Base-by-base conservation (phyloP, 2,329 filamentous ascomycete genomes). In the Aspergillus ustus region DNA sequence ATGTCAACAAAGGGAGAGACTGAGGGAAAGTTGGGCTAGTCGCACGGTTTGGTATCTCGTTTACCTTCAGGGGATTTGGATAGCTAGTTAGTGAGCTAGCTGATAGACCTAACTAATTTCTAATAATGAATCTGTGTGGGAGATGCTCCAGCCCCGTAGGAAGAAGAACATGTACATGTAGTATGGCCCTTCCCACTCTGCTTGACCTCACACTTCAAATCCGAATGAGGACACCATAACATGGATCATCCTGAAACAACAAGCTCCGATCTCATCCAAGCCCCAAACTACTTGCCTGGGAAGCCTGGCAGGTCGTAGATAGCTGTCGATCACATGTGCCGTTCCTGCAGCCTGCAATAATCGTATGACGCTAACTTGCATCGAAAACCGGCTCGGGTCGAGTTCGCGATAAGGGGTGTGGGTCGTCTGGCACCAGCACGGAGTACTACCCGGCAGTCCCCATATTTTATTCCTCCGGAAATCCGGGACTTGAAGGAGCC, bases 301-400 rank as follows among this genome's bases (percentile, higher is more conserved):
- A 17, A 17, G 48, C 15, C 48, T 19, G 48, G 28, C 20, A 8
- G 50, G 40, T 7, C 19, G 28, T 9, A 46, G 25, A 40, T 34
- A 46, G 25, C 52, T 34, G 52, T 55, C 52, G 43, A 55, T 55
- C 52, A 34, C 43, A 55, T 55, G 43, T 15, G 29, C 52, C 7
- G 43, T 55, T 48, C n/a, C 43, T 48, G 52, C 43, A 54, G 25
- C n/a, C 28, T 52, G 50, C 25, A 44, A 25, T 25, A 25, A 25
- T 44, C 34, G 34, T 46, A 55, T 55, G 52, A 55, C 43, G 52
- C 52, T 17, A 48, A 20, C 28, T 46, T 52, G 50, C 19, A 6
- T 34, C 20, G 22, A 22, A 54, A 54, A 54, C 40, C 40, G 52
- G 52, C 31, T 46, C 43, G 40, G 34, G 34, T 40, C 34, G 25